Evolutionary conservation across 805 yeast species (phyloP), one percentile per base, ranked within the genome.

Genomic region (Spencermartinsiella europaea): DNA sequence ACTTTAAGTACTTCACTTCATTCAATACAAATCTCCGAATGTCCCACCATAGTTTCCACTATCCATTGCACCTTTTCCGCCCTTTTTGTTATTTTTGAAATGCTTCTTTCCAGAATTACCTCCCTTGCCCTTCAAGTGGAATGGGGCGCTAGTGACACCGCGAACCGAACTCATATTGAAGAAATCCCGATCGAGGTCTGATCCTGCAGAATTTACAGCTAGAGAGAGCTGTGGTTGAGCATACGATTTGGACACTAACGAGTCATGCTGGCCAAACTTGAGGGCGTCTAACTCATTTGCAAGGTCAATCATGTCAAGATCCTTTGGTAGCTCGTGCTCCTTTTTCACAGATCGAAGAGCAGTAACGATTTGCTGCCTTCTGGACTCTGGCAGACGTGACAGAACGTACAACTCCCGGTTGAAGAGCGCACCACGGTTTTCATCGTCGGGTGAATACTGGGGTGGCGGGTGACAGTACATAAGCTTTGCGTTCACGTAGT

Each of bases 391-490:
- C 44, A 89, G 72, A 19, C 76, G 69, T 17, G 75, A 68, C 48
- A 89, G 69, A 0, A 79, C 77, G 64, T 84, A 89, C 43, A 85
- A 64, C n/a, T 80, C 91, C 51, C 72, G 67, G 68, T 93, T 93
- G 69, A 89, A 93, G 49, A 80, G 83, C 58, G 79, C 81, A 16
- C 68, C 72, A 12, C 79, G 83, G 43, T 78, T 82, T 3, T 70
- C 80, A 19, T 45, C 51, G 27, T 45, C 50, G 8, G 52, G 44
- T 28, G 41, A 41, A 15, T 74, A 63, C 39, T 70, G 70, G 45
- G 98, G 98, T 34, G 99, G 99, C 14, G 98, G 96, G 53, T 80
- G 82, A 36, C 86, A 82, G 62, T 76, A 90, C 40, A 88, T 70
- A 47, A 93, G 71, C 64, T 88, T 90, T 54, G 98, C 99, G 64